These are phyloP conservation scores for Aspergillus texensis DNA, from an alignment of 2,329 filamentous ascomycete genomes.

Conservation along the genomic window DNA sequence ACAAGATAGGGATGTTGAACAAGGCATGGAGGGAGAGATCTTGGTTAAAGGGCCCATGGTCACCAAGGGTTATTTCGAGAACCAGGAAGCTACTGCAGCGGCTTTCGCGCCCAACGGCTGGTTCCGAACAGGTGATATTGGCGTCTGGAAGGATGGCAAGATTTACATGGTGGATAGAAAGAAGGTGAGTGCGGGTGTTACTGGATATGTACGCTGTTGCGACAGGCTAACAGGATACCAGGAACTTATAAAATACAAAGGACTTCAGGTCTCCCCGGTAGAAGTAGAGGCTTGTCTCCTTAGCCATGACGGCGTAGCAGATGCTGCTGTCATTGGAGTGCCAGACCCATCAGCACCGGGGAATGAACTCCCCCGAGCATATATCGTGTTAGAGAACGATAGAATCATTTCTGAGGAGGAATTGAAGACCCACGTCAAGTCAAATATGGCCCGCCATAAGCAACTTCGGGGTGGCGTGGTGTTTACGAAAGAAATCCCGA, in stretches of 20 bases:
- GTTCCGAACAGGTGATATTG: slow-evolving; percentile 21
- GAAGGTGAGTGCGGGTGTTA: slow-evolving; percentile 8
- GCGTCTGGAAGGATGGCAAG: slow-evolving; percentile 13
- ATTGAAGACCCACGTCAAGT: slow-evolving; percentile 15
- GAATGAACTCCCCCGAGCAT: slow-evolving; percentile 20
- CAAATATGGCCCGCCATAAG: slow-evolving; percentile 16
- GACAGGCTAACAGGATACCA: background rate
- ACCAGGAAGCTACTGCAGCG: slow-evolving; percentile 14
- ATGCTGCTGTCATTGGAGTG: slow-evolving; percentile 19
- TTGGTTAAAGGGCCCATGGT: slow-evolving; percentile 20
- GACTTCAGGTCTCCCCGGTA: slow-evolving; percentile 20
- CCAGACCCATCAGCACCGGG: slow-evolving; percentile 16
- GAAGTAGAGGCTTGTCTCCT: slow-evolving; percentile 19
- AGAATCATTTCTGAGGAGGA: slow-evolving; percentile 12
- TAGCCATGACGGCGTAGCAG: slow-evolving; percentile 15
- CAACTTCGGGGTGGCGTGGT: slow-evolving; percentile 19
- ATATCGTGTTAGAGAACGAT: slow-evolving; percentile 12
- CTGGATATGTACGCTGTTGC: background rate
- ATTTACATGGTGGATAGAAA: slow-evolving; percentile 21
- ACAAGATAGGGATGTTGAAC: slow-evolving; percentile 9
- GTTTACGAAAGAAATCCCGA: slow-evolving; percentile 19
- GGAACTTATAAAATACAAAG: slow-evolving; percentile 24
- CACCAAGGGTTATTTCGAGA: slow-evolving; percentile 18
- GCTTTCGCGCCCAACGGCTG: slow-evolving; percentile 16
- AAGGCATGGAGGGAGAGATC: slow-evolving; percentile 16